Base-by-base conservation (phyloP, 2,329 filamentous ascomycete species). In the Emydomyces testavorans region DNA sequence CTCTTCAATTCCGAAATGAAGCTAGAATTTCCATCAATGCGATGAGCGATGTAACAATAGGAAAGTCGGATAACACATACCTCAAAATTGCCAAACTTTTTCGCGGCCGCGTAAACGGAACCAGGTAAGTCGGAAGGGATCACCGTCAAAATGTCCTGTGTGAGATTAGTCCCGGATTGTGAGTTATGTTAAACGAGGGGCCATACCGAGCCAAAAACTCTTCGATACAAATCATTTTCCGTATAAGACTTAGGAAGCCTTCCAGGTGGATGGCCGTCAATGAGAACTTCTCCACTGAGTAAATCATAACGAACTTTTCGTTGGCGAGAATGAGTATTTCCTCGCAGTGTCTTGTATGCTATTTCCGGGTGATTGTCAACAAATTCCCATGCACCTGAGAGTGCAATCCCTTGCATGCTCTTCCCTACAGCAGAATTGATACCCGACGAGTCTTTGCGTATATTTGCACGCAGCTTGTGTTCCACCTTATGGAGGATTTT, bases 41-140 rank as follows among this genome's bases (percentile, higher is more conserved):
- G 23, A 23, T n/a, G 2, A 26, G 7, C 20, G 24, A 13, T n/a
- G 29, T 4, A 21, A 28, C 20, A 21, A 15, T 7, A 13, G 7
- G 15, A 5, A 15, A 28, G 8, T 5, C 6, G 3, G 15, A 24
- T 20, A 40, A 7, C 11, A 35, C 50, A 32, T 29, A 57, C 59
- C 52, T 60, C 52, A 44, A 58, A 54, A 3, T 57, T 61, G 15
- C 49, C 47, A 39, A 63, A 53, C 3, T 47, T 26, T 23, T 54
- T 54, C 10, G 54, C 53, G 2, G 62, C 61, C 48, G 62, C 57
- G 47, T 65, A 71, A 13, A 51, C 48, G 59, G 69, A 65, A 2
- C 62, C 64, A 7, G 7, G 21, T 53, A 63, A 57, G 31, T 54
- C 57, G 1, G 64, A 66, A 15, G 65, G 59, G 15, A 64, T 49